Evolutionary conservation across 139 green algal species (phyloP).

Genomic region (Bryopsis sp.): DNA sequence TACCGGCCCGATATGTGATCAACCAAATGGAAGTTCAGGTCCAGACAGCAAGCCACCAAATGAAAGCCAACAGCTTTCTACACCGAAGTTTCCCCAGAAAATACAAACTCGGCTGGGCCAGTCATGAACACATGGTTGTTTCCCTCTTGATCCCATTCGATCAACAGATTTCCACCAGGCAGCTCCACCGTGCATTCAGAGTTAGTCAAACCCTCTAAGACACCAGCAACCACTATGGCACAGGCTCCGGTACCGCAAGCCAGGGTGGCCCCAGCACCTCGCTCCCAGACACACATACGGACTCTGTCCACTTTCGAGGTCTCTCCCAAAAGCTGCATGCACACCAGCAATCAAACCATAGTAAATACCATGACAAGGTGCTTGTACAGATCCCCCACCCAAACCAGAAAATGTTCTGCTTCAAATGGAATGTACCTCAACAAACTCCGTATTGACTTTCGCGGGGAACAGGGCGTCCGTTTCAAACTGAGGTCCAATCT

Average conservation of each 20-base stretch:
- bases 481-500: conserved; percentile 86
- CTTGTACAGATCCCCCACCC: too few relatives aligned
- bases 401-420: conserved; percentile 10
- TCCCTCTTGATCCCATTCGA: conserved; percentile 86
- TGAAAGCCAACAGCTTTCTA: too few relatives aligned
- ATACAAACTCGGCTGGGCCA: conserved; percentile 83
- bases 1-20: too few relatives aligned
- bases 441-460: conserved; percentile 91
- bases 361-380: too few relatives aligned
- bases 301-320: conserved; percentile 65
- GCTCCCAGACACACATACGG: conserved; percentile 94
- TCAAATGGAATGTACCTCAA: conserved; percentile 38
- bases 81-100: too few relatives aligned
- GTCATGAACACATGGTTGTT: conserved; percentile 97
- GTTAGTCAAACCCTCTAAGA: conserved; percentile 84
- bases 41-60: too few relatives aligned
- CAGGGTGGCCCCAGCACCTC: conserved; percentile 88
- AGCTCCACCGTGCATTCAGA: conserved; percentile 80
- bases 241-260: conserved; percentile 96
- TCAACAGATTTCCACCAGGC: conserved; percentile 88
- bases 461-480: conserved; percentile 81
- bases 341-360: conserved; percentile 6
- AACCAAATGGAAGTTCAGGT: too few relatives aligned
- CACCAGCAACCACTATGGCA: conserved; percentile 83
- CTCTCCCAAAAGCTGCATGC: too few relatives aligned